Evolutionary conservation across 2,329 filamentous ascomycete genomes (phyloP).

Genomic region (Podosphaera leucotricha): DNA sequence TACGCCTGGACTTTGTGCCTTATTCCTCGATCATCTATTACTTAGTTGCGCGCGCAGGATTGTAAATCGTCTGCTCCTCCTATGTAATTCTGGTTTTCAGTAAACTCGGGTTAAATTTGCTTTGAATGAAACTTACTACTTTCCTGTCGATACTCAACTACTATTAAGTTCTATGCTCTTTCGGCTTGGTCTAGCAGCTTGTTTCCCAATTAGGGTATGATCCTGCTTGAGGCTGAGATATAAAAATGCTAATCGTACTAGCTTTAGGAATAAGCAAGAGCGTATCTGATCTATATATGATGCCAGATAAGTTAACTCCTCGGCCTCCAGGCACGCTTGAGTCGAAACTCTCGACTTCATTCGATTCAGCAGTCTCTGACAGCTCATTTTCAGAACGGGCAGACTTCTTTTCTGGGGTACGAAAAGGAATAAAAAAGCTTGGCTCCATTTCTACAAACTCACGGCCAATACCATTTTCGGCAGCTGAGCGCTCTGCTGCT

Average conservation of each 20-base stretch:
- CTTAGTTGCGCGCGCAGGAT: neutral
- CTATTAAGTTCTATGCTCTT: neutral
- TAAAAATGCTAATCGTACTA: neutral
- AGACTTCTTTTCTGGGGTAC: constrained; percentile 13
- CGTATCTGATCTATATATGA: constrained; percentile 6
- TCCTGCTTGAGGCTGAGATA: neutral
- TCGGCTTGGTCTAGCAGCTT: neutral
- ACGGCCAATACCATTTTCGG: neutral
- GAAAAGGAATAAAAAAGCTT: constrained; percentile 13
- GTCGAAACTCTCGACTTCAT: constrained; percentile 9
- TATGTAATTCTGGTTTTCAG: neutral
- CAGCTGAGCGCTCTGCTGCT: neutral
- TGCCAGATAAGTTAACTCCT: constrained; percentile 14
- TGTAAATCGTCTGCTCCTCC: neutral
- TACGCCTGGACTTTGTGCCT: no score
- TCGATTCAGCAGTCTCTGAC: constrained; percentile 9
- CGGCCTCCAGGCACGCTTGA: constrained; percentile 12
- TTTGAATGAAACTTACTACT: neutral
- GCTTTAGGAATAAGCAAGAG: neutral
- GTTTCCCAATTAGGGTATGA: neutral
- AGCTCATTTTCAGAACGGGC: constrained; percentile 6
- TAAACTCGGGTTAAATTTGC: neutral
- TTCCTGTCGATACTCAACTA: neutral
- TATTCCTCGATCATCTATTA: neutral
- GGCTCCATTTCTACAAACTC: constrained; percentile 11